Evolutionary conservation across 768 basidiomycete genomes (phyloP).

Genomic region (Tulasnella sp.): DNA sequence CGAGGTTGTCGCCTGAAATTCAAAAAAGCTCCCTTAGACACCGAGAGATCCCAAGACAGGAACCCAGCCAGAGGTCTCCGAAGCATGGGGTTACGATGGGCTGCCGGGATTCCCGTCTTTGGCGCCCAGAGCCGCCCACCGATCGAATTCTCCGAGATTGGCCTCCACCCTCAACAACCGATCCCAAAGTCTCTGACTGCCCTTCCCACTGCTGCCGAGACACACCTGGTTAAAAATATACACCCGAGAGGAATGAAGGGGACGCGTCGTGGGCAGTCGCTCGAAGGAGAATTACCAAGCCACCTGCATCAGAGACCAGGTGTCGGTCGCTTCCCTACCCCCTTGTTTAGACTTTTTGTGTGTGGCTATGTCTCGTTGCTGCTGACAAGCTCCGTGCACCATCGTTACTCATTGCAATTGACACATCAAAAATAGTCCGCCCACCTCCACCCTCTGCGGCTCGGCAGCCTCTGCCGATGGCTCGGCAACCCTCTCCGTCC

Average conservation of each 20-base stretch:
- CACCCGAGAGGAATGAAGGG: neutral
- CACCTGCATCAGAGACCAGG: neutral
- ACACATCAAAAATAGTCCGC: slow-evolving; percentile 8
- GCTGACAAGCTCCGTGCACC: neutral
- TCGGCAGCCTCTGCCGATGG: slow-evolving; percentile 3
- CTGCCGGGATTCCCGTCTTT: neutral
- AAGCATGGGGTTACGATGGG: neutral
- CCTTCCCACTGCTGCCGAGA: neutral
- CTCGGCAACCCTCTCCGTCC: neutral
- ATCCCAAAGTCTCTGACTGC: neutral
- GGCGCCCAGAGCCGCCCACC: neutral
- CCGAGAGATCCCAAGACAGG: slow-evolving; percentile 6
- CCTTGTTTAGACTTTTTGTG: neutral
- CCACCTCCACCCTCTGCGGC: neutral
- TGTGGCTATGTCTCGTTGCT: slow-evolving; percentile 3
- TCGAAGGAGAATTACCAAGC: neutral
- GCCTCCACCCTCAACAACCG: slow-evolving; percentile 3
- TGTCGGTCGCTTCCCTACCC: neutral
- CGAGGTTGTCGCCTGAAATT: neutral
- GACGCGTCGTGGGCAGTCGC: neutral
- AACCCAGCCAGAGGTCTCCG: slow-evolving; percentile 5
- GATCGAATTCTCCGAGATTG: slow-evolving; percentile 17
- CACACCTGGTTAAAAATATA: neutral
- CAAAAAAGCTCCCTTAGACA: neutral
- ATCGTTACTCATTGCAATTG: neutral